Evolutionary conservation across 2,329 filamentous ascomycete species (phyloP), one percentile per base, ranked within the genome.

Genomic region (Magnaporthiopsis incrustans): DNA sequence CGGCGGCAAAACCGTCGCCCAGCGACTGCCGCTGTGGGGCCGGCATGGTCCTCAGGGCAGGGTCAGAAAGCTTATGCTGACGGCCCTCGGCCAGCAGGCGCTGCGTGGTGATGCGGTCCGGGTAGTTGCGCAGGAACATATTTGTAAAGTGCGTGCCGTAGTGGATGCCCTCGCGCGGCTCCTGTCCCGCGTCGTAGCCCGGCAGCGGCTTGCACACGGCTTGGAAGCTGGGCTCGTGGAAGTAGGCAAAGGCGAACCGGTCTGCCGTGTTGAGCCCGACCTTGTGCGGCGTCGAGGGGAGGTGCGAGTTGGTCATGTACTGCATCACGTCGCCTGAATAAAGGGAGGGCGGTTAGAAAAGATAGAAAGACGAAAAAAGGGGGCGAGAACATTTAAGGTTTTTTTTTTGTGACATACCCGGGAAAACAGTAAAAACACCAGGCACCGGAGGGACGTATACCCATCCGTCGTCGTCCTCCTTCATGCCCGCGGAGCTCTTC

Each of bases 81-180:
- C 74, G 69, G 56, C 71, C 70, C 64, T 77, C 77, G 3, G 67
- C 69, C 5, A 73, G 60, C 59, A 79, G 68, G 57, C 75, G 71
- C 65, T 72, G 70, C 0, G 78, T 81, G 4, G 79, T 81, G 57
- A 78, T 72, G 11, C 79, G 73, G 60, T 80, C 75, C 0, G 79
- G 79, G 61, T 81, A 82, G 69, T 80, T 82, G 22, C 79, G 73
- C 71, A 81, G 71, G 65, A 76, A 81, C 79, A 82, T 82, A 64
- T 81, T 78, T 50, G 79, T 82, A 65, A 82, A 82, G 68, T 82
- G 79, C 0, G 76, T 81, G n/a, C 80, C 79, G 67, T 82, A 82
- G 68, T 81, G 78, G 8, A 82, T 77, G 4, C 78, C 76, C n/a
- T 77, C 73, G 6, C 65, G 60, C 2, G 70, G 70, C 27, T 69